A percentile compares a stretch with the other conserved stretches of the same genome.
phyloP scores from a whole-genome alignment of 805 yeast genomes.

The Schizosaccharomyces osmophilus region DNA sequence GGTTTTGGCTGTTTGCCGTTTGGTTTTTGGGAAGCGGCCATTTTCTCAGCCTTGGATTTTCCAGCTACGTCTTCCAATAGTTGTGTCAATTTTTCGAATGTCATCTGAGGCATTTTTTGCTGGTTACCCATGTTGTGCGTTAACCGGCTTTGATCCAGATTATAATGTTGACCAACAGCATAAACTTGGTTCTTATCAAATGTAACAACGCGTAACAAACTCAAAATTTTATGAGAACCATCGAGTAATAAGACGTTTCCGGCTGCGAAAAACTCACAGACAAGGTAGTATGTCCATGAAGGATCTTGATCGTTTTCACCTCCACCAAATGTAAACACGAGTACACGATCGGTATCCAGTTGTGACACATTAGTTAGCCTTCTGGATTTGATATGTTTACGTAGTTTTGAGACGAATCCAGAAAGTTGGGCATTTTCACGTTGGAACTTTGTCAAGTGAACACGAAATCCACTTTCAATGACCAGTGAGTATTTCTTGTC shows the following conservation, averaged over 20 bases:
- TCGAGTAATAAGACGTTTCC: constrained; percentile 72
- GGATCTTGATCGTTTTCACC: constrained; percentile 21
- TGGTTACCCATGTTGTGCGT: constrained; percentile 23
- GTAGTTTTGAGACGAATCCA: constrained; percentile 57
- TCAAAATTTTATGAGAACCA: constrained; percentile 35
- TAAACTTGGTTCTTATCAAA: constrained; percentile 36
- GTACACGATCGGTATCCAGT: constrained; percentile 56
- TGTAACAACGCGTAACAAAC: constrained; percentile 55
- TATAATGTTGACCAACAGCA: constrained; percentile 53
- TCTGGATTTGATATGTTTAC: constrained; percentile 67
- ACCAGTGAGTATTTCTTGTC: constrained; percentile 56
- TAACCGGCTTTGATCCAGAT: constrained; percentile 8
- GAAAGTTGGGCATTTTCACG: constrained; percentile 68
- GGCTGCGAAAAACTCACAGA: constrained; percentile 80
- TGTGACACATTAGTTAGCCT: constrained; percentile 51
- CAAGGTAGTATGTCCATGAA: constrained; percentile 25
- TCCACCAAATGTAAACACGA: constrained; percentile 64
- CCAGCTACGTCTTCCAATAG: not conserved
- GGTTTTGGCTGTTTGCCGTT: not conserved
- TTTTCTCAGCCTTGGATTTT: not conserved
- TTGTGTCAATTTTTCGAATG: constrained; percentile 4
- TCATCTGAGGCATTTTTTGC: constrained; percentile 13
- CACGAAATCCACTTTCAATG: constrained; percentile 65
- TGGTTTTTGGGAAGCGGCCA: constrained; percentile 1
- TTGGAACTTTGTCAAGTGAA: constrained; percentile 56